Evolutionary conservation across 176 grass and related monocot species (phyloP).

Genomic region (Urochloa ruziziensis): DNA sequence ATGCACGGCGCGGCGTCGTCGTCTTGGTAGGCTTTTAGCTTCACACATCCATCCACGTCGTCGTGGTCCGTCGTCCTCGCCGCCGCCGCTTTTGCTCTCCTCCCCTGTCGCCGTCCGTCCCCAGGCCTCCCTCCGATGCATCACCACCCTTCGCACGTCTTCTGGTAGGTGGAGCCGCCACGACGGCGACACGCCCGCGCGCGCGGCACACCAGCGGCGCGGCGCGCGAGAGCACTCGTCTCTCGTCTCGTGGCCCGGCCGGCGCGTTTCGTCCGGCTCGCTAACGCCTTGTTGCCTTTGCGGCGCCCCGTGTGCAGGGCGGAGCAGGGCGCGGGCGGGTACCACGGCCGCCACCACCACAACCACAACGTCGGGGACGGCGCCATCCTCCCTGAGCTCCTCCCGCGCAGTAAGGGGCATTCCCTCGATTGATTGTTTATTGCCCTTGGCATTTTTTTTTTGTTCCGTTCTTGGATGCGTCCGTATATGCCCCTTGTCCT

Average conservation of each 20-base stretch:
- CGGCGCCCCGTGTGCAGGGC: slow-evolving; percentile 43
- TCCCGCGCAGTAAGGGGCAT: slow-evolving; percentile 44
- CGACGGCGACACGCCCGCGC: neutral
- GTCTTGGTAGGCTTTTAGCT: too few relatives aligned
- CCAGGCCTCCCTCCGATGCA: slow-evolving; percentile 33
- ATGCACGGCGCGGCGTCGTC: neutral
- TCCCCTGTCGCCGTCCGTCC: neutral
- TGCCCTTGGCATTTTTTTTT: neutral
- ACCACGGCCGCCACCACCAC: slow-evolving; percentile 49
- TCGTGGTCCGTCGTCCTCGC: too few relatives aligned
- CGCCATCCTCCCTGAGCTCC: slow-evolving; percentile 57
- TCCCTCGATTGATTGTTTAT: neutral
- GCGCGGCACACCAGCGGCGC: too few relatives aligned
- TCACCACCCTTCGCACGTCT: neutral
- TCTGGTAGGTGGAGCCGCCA: slow-evolving; percentile 31
- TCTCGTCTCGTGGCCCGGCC: neutral
- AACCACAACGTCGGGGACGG: slow-evolving; percentile 70
- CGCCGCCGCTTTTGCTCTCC: neutral
- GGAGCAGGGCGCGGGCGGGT: slow-evolving; percentile 60
- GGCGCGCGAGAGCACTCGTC: neutral
- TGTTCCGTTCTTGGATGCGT: neutral
- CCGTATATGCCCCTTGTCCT: neutral
- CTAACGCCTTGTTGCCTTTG: slow-evolving; percentile 32
- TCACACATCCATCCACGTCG: neutral
- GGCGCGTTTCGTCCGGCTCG: slow-evolving; percentile 13